Evolutionary conservation across 208 protist genomes (phyloP), one percentile per base, ranked within the genome.

Genomic region (Trypanosoma caninum): DNA sequence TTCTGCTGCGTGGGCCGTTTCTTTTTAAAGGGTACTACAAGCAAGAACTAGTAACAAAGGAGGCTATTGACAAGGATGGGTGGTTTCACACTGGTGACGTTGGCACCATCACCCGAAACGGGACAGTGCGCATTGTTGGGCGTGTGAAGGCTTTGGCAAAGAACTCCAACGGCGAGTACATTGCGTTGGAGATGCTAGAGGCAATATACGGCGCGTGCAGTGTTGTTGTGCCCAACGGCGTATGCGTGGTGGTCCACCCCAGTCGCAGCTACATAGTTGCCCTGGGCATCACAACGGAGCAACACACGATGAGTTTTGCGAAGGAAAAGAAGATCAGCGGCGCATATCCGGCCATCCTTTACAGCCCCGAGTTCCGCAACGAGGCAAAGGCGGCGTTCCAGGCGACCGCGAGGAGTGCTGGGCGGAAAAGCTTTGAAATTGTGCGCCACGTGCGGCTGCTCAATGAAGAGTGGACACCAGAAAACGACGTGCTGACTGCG

Each of bases 101-200:
- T 18, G 93, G 75, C 18, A 59, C 58, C 38, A 63, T 91, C 6
- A n/a, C 61, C 13, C n/a, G 20, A n/a, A 77, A 80, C 54, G 86
- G 87, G 28, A 78, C 69, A 2, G 1, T 97, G 3, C 68, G 75
- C 46, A 74, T 97, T 18, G 73, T 97, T 1, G 93, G 90, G 13
- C 84, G 93, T 51, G 80, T 88, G 20, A 97, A 97, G 82, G 88
- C 89, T 28, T 72, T 97, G 20, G 88, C 84, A 41, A 97, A 97
- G 76, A 88, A 93, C 59, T 77, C 80, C 0, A 79, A 87, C 40
- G 93, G 93, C n/a, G 93, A 97, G 65, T 97, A 96, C 62, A 61
- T 97, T 33, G 87, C 91, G 14, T 50, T 94, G n/a, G 90, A 97
- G 55, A 72, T 55, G 25, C 69, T 97, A 0, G 87, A 93, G 58